Evolutionary conservation across 768 basidiomycete genomes (phyloP), one percentile per base, ranked within the genome.

Genomic region (Tylopilus sp.): DNA sequence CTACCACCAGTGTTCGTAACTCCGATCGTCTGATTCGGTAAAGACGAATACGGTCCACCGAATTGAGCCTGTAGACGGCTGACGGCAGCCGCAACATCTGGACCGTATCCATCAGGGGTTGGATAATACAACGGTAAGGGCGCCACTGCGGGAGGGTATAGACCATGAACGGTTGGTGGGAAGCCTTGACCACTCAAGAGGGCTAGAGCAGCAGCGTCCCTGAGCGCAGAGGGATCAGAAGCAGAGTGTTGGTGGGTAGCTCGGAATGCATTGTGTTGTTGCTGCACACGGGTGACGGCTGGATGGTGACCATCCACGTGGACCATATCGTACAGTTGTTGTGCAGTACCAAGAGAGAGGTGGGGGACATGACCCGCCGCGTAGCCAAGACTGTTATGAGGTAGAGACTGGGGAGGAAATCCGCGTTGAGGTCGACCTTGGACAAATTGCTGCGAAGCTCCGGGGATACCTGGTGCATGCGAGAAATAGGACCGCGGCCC

Each of bases 291-390:
- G 45, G 81, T 76, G 51, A 88, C 82, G 28, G 86, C 79, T 31
- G 85, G 79, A 63, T 82, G 77, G 46, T 77, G 81, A 54, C 74
- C 75, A 55, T 85, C 81, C 15, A 51, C 36, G 28, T 68, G 59
- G 79, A 90, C 86, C 84, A 88, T 86, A 61, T 89, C 87, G 60
- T 89, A 90, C 47, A 89, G 61, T 60, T 88, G 87, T 59, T 89
- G 88, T 25, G 86, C 78, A 61, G 79, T 86, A 52, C 83, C 85
- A 47, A 89, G 71, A 11, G 86, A 83, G 49, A 88, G 76, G 56
- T 86, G 84, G 15, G 83, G 73, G n/a, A 81, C 77, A 60, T 86
- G 83, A 38, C 58, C 69, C n/a, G 69, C 69, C 22, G 75, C 67
- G 61, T 83, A 86, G 51, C 71, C 74, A 56, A 85, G 73, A 48